A percentile compares a stretch with the other conserved stretches of the same genome.
Evolutionary conservation across 345 rosid species (phyloP).

Genomic region (Camelina sativa): DNA sequence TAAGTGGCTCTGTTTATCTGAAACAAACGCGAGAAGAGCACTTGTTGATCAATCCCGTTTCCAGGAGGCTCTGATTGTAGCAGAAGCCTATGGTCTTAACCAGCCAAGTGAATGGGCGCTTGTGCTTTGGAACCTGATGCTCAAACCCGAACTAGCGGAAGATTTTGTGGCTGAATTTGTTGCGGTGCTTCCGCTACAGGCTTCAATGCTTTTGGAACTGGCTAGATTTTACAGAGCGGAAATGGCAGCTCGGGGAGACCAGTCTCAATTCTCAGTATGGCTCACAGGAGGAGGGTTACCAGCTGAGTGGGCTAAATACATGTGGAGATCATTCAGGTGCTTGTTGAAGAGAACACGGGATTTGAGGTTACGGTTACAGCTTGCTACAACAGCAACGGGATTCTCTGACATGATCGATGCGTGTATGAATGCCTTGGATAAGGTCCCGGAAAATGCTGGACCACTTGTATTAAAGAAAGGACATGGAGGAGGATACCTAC

Average conservation of each 20-base stretch:
- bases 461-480: constrained; percentile 87
- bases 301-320: constrained; percentile 93
- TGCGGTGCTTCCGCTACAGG: constrained; percentile 90
- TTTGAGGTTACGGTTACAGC: constrained; percentile 71
- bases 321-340: constrained; percentile 89
- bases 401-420: constrained; percentile 64
- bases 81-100: constrained; percentile 95
- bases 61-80: constrained; percentile 95
- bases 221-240: constrained; percentile 87
- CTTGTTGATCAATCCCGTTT: constrained; percentile 90
- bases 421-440: constrained; percentile 67
- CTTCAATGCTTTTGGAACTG: constrained; percentile 81
- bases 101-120: constrained; percentile 96
- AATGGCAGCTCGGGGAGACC: constrained; percentile 93
- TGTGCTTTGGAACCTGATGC: constrained; percentile 96
- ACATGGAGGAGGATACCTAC: constrained; percentile 95
- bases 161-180: constrained; percentile 95
- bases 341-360: constrained; percentile 87
- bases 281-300: constrained; percentile 92
- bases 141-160: constrained; percentile 83
- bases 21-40: constrained; percentile 87
- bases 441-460: constrained; percentile 74
- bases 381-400: constrained; percentile 84
- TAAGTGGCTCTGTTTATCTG: constrained; percentile 82
- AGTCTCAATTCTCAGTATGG: constrained; percentile 95